phyloP scores from a whole-genome alignment of 805 yeast species.

The Yarrowia yakushimensis region DNA sequence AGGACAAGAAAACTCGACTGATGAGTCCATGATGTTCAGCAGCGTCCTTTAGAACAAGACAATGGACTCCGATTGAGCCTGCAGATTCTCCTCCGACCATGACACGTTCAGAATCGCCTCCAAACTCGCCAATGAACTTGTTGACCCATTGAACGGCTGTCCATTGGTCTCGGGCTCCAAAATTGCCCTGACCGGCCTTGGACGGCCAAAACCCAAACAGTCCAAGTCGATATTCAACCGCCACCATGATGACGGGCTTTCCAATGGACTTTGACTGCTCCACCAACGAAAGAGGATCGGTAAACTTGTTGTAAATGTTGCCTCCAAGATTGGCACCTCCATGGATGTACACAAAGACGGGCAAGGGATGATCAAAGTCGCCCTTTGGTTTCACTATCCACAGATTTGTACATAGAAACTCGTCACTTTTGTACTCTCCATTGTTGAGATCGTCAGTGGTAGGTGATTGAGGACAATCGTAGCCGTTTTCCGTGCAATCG shows the following conservation, averaged over 20 bases:
- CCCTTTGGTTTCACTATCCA: slow-evolving; percentile 30
- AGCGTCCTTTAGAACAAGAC: not conserved
- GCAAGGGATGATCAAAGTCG: slow-evolving; percentile 26
- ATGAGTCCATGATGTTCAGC: not conserved
- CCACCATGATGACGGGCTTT: slow-evolving; percentile 37
- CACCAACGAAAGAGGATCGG: slow-evolving; percentile 33
- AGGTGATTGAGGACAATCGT: slow-evolving; percentile 13
- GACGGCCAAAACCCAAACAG: slow-evolving; percentile 42
- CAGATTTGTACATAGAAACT: slow-evolving; percentile 34
- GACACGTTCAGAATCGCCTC: slow-evolving; percentile 44
- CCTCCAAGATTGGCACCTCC: slow-evolving; percentile 40
- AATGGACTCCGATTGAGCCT: not conserved
- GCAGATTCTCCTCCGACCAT: slow-evolving; percentile 48
- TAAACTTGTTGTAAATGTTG: slow-evolving; percentile 31
- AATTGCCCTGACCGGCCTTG: slow-evolving; percentile 37
- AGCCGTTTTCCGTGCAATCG: slow-evolving; percentile 8
- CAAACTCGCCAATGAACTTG: slow-evolving; percentile 44
- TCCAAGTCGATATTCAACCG: slow-evolving; percentile 40
- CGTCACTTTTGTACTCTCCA: slow-evolving; percentile 29
- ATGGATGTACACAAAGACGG: slow-evolving; percentile 40
- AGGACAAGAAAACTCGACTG: slow-evolving; percentile 4
- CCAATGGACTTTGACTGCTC: slow-evolving; percentile 27
- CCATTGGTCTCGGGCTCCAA: slow-evolving; percentile 40
- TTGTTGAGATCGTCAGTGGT: slow-evolving; percentile 6
- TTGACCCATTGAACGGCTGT: not conserved